Evolutionary conservation across 176 grass and related monocot species (phyloP).

Genomic region (Phragmites australis): DNA sequence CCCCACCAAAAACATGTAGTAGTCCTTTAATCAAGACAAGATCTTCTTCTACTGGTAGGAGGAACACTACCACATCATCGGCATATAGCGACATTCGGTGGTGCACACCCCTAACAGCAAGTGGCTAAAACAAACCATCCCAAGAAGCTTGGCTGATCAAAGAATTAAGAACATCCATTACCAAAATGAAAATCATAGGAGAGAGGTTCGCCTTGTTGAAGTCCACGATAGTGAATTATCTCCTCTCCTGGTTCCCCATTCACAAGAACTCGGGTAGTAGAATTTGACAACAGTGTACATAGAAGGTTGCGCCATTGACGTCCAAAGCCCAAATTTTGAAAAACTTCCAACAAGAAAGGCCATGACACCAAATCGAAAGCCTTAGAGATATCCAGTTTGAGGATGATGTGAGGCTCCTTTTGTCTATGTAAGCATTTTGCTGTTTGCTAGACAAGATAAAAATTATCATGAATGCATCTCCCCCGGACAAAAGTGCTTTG

Average conservation of each 20-base stretch:
- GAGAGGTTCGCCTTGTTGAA: not conserved
- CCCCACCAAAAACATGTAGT: not conserved
- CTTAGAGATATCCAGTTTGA: not conserved
- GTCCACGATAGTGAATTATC: not conserved
- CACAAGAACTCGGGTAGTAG: not conserved
- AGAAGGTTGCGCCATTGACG: not conserved
- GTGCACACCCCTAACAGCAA: not conserved
- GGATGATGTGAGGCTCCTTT: not conserved
- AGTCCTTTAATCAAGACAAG: not conserved
- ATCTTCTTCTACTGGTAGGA: not conserved
- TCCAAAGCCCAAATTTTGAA: not conserved
- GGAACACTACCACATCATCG: not conserved
- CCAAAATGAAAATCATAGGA: not conserved
- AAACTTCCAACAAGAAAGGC: not conserved
- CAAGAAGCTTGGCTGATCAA: too few species aligned
- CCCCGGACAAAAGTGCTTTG: too few species aligned
- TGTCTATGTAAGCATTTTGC: not conserved
- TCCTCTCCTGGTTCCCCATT: not conserved
- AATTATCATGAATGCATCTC: too few species aligned
- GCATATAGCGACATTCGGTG: not conserved
- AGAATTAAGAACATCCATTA: not conserved
- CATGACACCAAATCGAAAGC: not conserved
- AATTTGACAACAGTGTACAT: not conserved
- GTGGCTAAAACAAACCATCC: too few species aligned
- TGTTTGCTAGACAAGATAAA: not conserved